phyloP scores from a whole-genome alignment of 2,329 filamentous ascomycete genomes.

The Rhynchosporium graminicola region DNA sequence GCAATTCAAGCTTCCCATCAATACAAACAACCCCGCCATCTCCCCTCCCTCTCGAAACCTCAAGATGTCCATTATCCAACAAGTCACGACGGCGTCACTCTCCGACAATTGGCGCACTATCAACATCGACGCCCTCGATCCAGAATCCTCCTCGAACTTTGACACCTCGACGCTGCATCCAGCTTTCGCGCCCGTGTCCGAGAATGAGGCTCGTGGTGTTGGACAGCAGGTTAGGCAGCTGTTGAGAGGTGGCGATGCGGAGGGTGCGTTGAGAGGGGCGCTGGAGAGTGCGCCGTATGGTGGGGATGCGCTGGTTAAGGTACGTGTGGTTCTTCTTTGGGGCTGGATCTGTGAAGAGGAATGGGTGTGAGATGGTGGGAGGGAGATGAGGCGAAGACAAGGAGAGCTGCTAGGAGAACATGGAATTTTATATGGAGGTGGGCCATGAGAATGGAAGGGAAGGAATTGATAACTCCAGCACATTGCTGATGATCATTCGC shows the following conservation, averaged over 20 bases:
- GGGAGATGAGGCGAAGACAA: neutral
- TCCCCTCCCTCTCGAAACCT: neutral
- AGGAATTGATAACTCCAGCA: too few relatives aligned
- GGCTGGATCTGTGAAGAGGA: neutral
- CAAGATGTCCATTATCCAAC: slow-evolving; percentile 67
- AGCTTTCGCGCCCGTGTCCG: slow-evolving; percentile 70
- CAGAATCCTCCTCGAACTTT: slow-evolving; percentile 90
- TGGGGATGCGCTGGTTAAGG: slow-evolving; percentile 57
- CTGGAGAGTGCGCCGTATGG: slow-evolving; percentile 83
- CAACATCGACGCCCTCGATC: slow-evolving; percentile 89
- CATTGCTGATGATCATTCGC: neutral
- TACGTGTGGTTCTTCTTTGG: slow-evolving; percentile 24
- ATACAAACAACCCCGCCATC: slow-evolving; percentile 6
- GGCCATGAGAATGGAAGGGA: neutral
- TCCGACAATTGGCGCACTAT: slow-evolving; percentile 79
- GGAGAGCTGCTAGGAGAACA: neutral
- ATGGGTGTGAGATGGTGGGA: slow-evolving; percentile 1
- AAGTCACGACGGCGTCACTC: slow-evolving; percentile 61
- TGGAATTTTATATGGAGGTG: neutral
- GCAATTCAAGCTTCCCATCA: neutral
- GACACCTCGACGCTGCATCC: slow-evolving; percentile 82
- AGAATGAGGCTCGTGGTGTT: slow-evolving; percentile 76
- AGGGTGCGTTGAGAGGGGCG: slow-evolving; percentile 81
- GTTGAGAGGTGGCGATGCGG: slow-evolving; percentile 80
- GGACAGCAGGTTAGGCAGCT: slow-evolving; percentile 84